These are phyloP conservation scores for Gyrodon tennesseensis DNA, from an alignment of 1,284 basidiomycete species.

Conservation along the genomic window DNA sequence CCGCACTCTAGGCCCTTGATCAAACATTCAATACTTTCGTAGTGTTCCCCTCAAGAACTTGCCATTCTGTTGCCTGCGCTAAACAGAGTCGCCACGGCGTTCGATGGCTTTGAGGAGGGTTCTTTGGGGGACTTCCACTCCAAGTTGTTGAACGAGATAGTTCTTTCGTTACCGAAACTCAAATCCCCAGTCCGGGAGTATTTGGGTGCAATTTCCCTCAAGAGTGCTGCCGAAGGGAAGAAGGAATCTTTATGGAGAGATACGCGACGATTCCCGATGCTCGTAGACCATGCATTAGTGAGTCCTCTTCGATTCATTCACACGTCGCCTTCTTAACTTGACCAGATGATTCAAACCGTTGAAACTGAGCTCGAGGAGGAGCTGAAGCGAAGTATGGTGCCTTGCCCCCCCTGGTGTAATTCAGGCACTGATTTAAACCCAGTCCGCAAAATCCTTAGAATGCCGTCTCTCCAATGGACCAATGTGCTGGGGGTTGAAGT, in stretches of 20 bases:
- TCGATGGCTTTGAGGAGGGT: slow-evolving; percentile 52
- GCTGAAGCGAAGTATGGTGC: slow-evolving; percentile 60
- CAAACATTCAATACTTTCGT: slow-evolving; percentile 7
- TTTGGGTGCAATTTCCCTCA: slow-evolving; percentile 62
- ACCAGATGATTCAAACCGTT: slow-evolving; percentile 59
- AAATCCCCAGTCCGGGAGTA: slow-evolving; percentile 58
- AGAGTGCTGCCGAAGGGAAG: slow-evolving; percentile 66
- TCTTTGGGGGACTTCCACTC: slow-evolving; percentile 63
- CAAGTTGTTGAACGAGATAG: slow-evolving; percentile 67
- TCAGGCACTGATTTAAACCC: slow-evolving; percentile 15
- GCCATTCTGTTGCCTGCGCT: slow-evolving; percentile 76
- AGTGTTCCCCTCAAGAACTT: slow-evolving; percentile 87
- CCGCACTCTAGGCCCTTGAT: background rate
- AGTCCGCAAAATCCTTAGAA: slow-evolving; percentile 75
- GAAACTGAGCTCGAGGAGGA: slow-evolving; percentile 78
- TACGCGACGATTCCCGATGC: slow-evolving; percentile 65
- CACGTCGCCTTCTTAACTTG: slow-evolving; percentile 12
- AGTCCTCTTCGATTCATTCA: slow-evolving; percentile 14
- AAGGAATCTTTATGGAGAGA: slow-evolving; percentile 78
- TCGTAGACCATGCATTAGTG: slow-evolving; percentile 55
- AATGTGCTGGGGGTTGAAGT: slow-evolving; percentile 73
- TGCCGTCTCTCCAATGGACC: slow-evolving; percentile 76
- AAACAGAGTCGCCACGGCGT: slow-evolving; percentile 68
- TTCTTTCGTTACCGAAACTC: slow-evolving; percentile 69
- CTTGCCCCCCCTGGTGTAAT: slow-evolving; percentile 11